Evolutionary conservation across 73 alveolate genomes (phyloP).

Genomic region (Paramecium biaurelia): DNA sequence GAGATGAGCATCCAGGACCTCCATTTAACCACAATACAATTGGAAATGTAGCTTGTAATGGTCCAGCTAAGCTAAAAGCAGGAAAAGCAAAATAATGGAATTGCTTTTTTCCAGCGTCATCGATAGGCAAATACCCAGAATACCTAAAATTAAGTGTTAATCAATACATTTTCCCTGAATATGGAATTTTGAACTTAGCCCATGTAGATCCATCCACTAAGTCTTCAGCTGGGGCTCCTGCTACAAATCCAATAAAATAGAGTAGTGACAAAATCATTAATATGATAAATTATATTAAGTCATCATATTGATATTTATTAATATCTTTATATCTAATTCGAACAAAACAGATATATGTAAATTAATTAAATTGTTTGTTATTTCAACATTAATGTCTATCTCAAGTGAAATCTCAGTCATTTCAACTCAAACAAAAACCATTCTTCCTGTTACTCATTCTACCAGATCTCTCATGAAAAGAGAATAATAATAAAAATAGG

Average conservation of each 20-base stretch:
- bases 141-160: background rate
- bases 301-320: background rate
- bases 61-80: conserved; percentile 13
- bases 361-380: background rate
- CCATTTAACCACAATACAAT: conserved; percentile 93
- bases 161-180: background rate
- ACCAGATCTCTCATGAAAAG: background rate
- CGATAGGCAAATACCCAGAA: conserved; percentile 41
- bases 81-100: conserved; percentile 40
- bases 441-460: background rate
- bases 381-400: background rate
- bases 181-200: conserved; percentile 13
- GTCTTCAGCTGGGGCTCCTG: conserved; percentile 1
- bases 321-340: background rate
- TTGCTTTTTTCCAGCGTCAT: conserved; percentile 6
- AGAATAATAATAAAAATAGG: background rate
- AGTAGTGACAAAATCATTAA: background rate
- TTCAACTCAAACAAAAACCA: background rate
- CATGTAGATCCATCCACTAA: background rate
- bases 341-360: background rate
- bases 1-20: conserved; percentile 95
- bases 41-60: conserved; percentile 67
- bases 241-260: background rate
- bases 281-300: background rate
- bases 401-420: background rate